A percentile compares a stretch with the other conserved stretches of the same genome.
phyloP scores from a whole-genome alignment of 2,329 filamentous ascomycete genomes.

The Scedosporium apiospermum region DNA sequence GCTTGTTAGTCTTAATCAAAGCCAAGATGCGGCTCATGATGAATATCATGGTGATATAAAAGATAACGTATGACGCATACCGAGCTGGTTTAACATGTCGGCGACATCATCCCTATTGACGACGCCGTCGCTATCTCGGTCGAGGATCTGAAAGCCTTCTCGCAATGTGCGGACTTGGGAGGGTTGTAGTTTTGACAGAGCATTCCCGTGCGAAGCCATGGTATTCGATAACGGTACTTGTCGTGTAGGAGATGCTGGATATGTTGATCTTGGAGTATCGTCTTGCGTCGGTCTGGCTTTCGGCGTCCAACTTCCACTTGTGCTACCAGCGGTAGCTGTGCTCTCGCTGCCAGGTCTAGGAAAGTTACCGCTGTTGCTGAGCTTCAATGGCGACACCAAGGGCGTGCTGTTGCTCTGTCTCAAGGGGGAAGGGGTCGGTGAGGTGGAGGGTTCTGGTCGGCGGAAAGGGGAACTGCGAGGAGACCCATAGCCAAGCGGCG shows the following conservation, averaged over 20 bases:
- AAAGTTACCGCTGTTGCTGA: slow-evolving; percentile 27
- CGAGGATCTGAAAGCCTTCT: slow-evolving; percentile 88
- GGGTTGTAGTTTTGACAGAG: slow-evolving; percentile 65
- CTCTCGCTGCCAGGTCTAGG: slow-evolving; percentile 1
- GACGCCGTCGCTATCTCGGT: slow-evolving; percentile 76
- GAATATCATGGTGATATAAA: not conserved
- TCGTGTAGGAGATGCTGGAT: slow-evolving; percentile 25
- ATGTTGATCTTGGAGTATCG: slow-evolving; percentile 10
- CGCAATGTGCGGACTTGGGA: slow-evolving; percentile 79
- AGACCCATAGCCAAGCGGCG: slow-evolving; percentile 61
- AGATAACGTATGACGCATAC: slow-evolving; percentile 28
- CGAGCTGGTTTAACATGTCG: slow-evolving; percentile 80
- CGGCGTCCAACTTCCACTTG: slow-evolving; percentile 7
- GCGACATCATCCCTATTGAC: slow-evolving; percentile 76
- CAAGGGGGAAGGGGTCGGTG: slow-evolving; percentile 54
- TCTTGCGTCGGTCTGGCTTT: slow-evolving; percentile 1
- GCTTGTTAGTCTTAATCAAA: not conserved
- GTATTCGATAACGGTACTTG: slow-evolving; percentile 25
- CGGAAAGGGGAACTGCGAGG: slow-evolving; percentile 58
- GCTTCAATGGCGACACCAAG: slow-evolving; percentile 49
- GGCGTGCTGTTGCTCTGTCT: slow-evolving; percentile 49
- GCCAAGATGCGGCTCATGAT: not conserved
- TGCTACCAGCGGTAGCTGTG: slow-evolving; percentile 4
- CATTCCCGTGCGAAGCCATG: slow-evolving; percentile 31
- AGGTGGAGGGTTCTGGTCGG: slow-evolving; percentile 51